Evolutionary conservation across 179 eudicot species (phyloP), one percentile per base, ranked within the genome.

Genomic region (Silene vulgaris): DNA sequence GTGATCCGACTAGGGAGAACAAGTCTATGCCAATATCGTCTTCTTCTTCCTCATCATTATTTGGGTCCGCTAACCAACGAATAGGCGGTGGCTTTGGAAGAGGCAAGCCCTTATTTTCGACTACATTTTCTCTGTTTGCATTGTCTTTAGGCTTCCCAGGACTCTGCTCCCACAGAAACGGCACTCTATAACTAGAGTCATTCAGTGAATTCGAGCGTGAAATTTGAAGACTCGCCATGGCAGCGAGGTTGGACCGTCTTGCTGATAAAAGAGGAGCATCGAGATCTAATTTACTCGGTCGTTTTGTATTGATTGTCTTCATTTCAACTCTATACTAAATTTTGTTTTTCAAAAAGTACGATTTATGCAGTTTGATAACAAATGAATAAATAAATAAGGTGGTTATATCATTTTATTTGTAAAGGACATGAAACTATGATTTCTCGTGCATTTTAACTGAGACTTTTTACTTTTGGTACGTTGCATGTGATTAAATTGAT

Each of bases 101-200:
- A 37, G 84, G 89, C 67, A 86, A 72, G 0, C 35, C 76, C 3
- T n/a, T 32, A 5, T 35, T 61, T 26, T 69, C 45, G 2, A 29
- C 45, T 57, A 45, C 71, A 23, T 35, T 28, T 12, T 63, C 69
- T 40, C 16, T 4, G 5, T 63, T 65, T 3, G 69, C 43, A 2
- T 17, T 17, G 73, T 86, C 78, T 73, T 88, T 88, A 3, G 91
- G 90, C 81, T 84, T 83, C 26, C 94, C 91, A 5, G 91, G 91
- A 35, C 80, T 81, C 67, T 80, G 80, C 74, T 89, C 94, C 94
- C 94, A 89, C 11, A 86, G 84, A 73, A 89, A 88, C 17, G 94
- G 94, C 16, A 88, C 86, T 75, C 83, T 66, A 45, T 86, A 74
- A 48, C 72, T 64, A 13, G 82, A 77, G 56, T 70, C 74, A n/a